These are phyloP conservation scores for Paecilomyces sp. DNA, from an alignment of 2,329 filamentous ascomycete species.

Conservation along the genomic window DNA sequence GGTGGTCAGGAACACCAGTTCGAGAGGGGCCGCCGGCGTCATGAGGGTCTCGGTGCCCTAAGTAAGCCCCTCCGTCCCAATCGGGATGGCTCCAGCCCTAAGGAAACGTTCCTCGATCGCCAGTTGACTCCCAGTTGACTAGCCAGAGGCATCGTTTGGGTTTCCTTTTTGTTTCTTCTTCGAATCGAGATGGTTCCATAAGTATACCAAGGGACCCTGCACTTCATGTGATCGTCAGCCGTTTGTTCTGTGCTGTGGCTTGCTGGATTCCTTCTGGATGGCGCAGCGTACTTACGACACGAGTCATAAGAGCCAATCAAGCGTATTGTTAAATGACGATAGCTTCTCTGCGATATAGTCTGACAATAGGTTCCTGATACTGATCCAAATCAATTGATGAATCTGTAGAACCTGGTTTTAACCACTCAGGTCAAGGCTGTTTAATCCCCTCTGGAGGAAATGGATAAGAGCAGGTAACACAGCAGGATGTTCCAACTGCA, in stretches of 20 bases:
- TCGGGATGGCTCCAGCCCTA: neutral
- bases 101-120: neutral
- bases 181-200: no score
- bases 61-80: neutral
- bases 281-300: no score
- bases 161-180: neutral
- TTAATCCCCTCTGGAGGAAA: neutral
- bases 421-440: neutral
- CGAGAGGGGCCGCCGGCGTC: neutral
- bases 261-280: no score
- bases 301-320: no score
- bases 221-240: no score
- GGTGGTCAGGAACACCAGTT: neutral
- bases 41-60: neutral
- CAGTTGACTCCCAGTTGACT: neutral
- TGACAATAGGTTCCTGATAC: no score
- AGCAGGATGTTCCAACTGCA: neutral
- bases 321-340: no score
- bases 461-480: neutral
- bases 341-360: no score
- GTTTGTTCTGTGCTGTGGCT: no score
- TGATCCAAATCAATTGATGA: neutral
- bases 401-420: neutral
- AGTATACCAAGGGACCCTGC: no score
- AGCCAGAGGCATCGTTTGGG: neutral